These are phyloP conservation scores for Penicillium verhagenii DNA, from an alignment of 495 filamentous ascomycete genomes.

Conservation along the genomic window DNA sequence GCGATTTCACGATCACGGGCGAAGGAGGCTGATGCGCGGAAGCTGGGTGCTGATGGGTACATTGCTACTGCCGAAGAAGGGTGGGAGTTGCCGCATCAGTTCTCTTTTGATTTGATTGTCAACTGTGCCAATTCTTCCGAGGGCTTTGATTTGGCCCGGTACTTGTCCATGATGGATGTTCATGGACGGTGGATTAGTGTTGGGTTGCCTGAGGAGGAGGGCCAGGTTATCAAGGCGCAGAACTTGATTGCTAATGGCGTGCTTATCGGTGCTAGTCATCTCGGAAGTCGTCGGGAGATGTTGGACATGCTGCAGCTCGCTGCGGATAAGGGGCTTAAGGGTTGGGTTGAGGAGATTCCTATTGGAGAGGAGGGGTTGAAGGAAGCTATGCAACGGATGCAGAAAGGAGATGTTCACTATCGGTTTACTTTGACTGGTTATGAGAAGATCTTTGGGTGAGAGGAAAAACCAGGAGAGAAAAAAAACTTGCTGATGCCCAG, in stretches of 20 bases:
- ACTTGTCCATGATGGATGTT: constrained; percentile 77
- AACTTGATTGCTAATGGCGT: constrained; percentile 74
- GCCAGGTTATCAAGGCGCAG: constrained; percentile 72
- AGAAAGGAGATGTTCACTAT: constrained; percentile 70
- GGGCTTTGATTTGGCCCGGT: constrained; percentile 66
- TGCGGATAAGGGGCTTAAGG: constrained; percentile 74
- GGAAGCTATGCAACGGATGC: constrained; percentile 63
- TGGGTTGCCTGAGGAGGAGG: constrained; percentile 78
- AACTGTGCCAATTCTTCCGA: constrained; percentile 69
- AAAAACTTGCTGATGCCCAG: no score
- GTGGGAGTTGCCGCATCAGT: constrained; percentile 55
- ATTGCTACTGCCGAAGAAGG: constrained; percentile 64
- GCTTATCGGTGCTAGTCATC: constrained; percentile 76
- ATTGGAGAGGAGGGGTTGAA: constrained; percentile 69
- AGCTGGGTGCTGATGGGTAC: constrained; percentile 73
- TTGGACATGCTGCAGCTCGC: constrained; percentile 80
- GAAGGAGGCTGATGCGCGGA: constrained; percentile 67
- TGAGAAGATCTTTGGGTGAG: constrained; percentile 57
- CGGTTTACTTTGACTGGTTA: constrained; percentile 64
- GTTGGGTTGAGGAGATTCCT: constrained; percentile 76
- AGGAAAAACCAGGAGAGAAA: no score
- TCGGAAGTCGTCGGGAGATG: constrained; percentile 80
- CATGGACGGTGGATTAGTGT: constrained; percentile 82
- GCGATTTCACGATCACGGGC: constrained; percentile 65
- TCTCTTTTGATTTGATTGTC: constrained; percentile 72